Percentiles rank a stretch among this genome's conserved stretches.
phyloP scores from a whole-genome alignment of 352 stramenopile species.

The Phytopythium vexans region DNA sequence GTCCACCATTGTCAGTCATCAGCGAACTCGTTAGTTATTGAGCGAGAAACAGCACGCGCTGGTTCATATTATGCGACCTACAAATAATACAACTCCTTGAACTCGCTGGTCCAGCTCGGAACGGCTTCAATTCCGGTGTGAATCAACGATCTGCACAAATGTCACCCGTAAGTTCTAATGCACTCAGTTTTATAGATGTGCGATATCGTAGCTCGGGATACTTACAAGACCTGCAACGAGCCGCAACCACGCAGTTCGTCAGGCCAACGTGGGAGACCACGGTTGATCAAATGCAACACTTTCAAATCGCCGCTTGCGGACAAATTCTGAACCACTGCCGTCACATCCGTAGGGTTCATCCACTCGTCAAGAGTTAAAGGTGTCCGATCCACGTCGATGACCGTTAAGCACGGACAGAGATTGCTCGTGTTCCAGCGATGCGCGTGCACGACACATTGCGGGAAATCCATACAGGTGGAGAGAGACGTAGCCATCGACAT shows the following conservation, averaged over 20 bases:
- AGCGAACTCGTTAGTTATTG: neutral
- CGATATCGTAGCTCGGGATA: too few relatives aligned
- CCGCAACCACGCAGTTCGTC: conserved; percentile 13
- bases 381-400: conserved; percentile 21
- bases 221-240: neutral
- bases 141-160: conserved; percentile 6
- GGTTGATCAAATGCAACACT: conserved; percentile 24
- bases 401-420: conserved; percentile 19
- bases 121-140: conserved; percentile 17
- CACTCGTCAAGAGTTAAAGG: conserved; percentile 17
- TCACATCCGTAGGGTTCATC: conserved; percentile 19
- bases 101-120: conserved; percentile 13
- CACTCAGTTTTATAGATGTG: too few relatives aligned
- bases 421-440: conserved; percentile 9
- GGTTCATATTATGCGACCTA: conserved; percentile 4
- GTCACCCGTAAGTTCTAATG: too few relatives aligned
- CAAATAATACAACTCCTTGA: conserved; percentile 20
- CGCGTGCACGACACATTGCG: conserved; percentile 17
- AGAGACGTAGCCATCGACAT: conserved; percentile 3
- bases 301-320: conserved; percentile 13
- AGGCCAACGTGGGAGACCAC: conserved; percentile 11
- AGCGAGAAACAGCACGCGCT: neutral
- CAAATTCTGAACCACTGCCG: conserved; percentile 8
- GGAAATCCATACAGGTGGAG: conserved; percentile 10
- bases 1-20: conserved; percentile 1